Evolutionary conservation across 2,329 filamentous ascomycete genomes (phyloP).

Genomic region (Conoideocrella luteorostrata): DNA sequence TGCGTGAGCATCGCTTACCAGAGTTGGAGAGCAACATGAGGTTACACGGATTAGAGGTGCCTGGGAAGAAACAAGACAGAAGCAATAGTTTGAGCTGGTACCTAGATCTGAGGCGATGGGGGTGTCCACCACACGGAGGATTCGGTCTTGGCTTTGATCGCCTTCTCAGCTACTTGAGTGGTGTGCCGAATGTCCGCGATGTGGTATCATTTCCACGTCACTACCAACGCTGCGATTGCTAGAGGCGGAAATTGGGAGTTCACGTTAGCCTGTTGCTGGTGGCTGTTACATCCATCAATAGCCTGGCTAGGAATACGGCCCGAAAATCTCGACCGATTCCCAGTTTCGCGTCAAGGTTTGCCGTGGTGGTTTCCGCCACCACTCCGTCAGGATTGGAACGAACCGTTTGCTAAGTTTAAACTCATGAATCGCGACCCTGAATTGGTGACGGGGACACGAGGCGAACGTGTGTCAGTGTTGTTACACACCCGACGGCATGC

Average conservation of each 20-base stretch:
- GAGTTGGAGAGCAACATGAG: slow-evolving; percentile 66
- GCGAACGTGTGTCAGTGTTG: too few relatives aligned
- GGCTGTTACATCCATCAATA: not conserved
- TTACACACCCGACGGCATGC: too few relatives aligned
- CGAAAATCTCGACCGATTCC: slow-evolving; percentile 1
- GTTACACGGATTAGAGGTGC: slow-evolving; percentile 53
- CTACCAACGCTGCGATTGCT: slow-evolving; percentile 57
- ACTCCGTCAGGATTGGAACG: too few relatives aligned
- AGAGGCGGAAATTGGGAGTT: slow-evolving; percentile 7
- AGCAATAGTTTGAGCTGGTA: slow-evolving; percentile 66
- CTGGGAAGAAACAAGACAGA: slow-evolving; percentile 21
- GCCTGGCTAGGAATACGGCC: slow-evolving; percentile 1
- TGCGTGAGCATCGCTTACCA: slow-evolving; percentile 74
- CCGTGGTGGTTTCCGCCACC: not conserved
- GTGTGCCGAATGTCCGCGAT: slow-evolving; percentile 76
- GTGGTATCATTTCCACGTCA: slow-evolving; percentile 80
- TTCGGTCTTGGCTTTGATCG: slow-evolving; percentile 90
- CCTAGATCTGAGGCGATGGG: slow-evolving; percentile 78
- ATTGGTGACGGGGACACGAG: too few relatives aligned
- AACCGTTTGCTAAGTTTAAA: too few relatives aligned
- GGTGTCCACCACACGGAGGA: slow-evolving; percentile 85
- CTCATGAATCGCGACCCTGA: too few relatives aligned
- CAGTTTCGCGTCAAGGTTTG: slow-evolving; percentile 1
- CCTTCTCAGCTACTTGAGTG: slow-evolving; percentile 74
- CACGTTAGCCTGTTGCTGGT: not conserved